These are phyloP conservation scores for Tylopilus felleus DNA, from an alignment of 768 basidiomycete genomes.

Conservation along the genomic window DNA sequence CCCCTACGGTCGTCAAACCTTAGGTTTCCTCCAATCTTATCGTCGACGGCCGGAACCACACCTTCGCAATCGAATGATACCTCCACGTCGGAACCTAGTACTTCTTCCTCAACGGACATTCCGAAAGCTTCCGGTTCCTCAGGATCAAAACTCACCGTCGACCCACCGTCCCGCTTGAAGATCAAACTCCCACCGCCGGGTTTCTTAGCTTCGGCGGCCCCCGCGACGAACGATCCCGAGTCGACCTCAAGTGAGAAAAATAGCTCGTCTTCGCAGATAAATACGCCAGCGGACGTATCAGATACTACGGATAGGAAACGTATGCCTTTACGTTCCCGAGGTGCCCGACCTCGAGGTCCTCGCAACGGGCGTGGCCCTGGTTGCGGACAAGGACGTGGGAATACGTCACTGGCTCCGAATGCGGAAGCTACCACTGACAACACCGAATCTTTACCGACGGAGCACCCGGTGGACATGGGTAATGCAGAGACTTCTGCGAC, in stretches of 20 bases:
- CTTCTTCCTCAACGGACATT: neutral
- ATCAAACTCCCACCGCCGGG: neutral
- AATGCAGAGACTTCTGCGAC: neutral
- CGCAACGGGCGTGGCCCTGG: neutral
- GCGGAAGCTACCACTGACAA: neutral
- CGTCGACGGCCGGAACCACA: neutral
- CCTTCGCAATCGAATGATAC: neutral
- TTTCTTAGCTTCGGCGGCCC: neutral
- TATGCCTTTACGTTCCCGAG: neutral
- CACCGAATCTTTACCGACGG: no score
- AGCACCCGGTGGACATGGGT: no score
- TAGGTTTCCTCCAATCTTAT: neutral
- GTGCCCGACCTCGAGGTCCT: neutral
- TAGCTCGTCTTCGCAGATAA: neutral
- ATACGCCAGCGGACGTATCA: neutral
- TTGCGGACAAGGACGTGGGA: neutral
- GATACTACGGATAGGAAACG: neutral
- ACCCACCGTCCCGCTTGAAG: neutral
- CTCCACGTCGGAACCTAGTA: neutral
- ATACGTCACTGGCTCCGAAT: neutral
- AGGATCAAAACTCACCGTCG: neutral
- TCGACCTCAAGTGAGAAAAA: neutral
- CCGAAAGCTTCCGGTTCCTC: neutral
- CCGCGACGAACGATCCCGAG: neutral
- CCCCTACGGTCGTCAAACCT: constrained; percentile 17